A percentile compares a stretch with the other conserved stretches of the same genome.
These are phyloP conservation scores for Lycium barbarum DNA, from an alignment of 257 asterid genomes.

Conservation along the genomic window DNA sequence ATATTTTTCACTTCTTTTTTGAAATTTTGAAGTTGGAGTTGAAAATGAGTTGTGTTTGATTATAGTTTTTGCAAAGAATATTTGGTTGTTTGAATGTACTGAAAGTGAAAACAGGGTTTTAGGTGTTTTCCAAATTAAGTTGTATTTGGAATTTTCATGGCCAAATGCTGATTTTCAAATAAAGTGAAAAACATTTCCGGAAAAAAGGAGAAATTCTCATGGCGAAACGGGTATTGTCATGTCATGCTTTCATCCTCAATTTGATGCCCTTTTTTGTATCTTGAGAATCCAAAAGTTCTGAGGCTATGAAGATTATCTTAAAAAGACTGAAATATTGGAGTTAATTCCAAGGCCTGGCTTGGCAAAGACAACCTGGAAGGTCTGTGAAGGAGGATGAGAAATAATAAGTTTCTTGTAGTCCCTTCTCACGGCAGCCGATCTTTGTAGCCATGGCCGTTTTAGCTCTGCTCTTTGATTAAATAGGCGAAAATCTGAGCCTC, in stretches of 20 bases:
- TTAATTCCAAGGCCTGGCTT: background rate
- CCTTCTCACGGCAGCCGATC: conserved; percentile 4
- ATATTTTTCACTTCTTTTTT: no score
- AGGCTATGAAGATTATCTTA: conserved; percentile 28
- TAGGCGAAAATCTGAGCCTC: conserved; percentile 26
- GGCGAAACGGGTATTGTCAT: background rate
- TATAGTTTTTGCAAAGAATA: no score
- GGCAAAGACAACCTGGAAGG: conserved; percentile 27
- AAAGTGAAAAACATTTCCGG: no score
- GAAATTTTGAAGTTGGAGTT: no score
- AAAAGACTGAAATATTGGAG: background rate
- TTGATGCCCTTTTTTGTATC: conserved; percentile 7
- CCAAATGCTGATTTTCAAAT: no score
- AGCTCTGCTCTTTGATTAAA: conserved; percentile 25
- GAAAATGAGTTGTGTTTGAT: no score
- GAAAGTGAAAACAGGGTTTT: no score
- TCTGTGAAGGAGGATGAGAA: conserved; percentile 5
- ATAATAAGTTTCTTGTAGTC: background rate
- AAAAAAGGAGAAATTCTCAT: no score
- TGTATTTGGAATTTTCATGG: no score
- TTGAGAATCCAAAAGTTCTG: background rate
- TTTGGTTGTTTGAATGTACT: no score
- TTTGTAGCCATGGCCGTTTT: conserved; percentile 8
- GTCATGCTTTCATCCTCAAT: background rate
- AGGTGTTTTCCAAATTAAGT: no score